phyloP scores from a whole-genome alignment of 306 rosid species.

The Comarum palustre region DNA sequence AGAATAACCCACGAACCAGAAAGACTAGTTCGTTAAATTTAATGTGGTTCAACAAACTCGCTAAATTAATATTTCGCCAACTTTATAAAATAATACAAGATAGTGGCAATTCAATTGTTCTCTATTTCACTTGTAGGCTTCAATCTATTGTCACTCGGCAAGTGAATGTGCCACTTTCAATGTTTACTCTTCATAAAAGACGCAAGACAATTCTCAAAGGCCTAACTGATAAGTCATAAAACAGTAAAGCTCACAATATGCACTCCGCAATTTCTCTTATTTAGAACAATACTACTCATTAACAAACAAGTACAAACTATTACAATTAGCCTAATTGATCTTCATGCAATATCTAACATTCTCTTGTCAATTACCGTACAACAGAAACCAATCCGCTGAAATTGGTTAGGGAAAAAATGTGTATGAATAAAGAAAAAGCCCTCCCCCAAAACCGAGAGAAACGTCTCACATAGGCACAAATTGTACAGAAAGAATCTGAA shows the following conservation, averaged over 20 bases:
- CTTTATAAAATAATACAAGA: too few species aligned
- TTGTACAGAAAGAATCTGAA: conserved; percentile 73
- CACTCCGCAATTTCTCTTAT: conserved; percentile 12
- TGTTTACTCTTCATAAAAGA: too few species aligned
- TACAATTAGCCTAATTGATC: conserved; percentile 40
- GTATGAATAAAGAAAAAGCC: conserved; percentile 20
- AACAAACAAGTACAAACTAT: conserved; percentile 19
- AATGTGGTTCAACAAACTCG: too few species aligned
- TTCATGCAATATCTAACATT: conserved; percentile 36
- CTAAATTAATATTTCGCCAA: too few species aligned
- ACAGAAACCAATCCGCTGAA: conserved; percentile 40
- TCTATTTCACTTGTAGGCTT: too few species aligned
- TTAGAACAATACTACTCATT: conserved; percentile 12
- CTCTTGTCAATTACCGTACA: conserved; percentile 30
- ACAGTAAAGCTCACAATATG: not conserved
- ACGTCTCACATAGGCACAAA: conserved; percentile 55
- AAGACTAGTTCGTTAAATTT: too few species aligned
- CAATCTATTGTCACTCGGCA: too few species aligned
- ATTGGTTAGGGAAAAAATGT: conserved; percentile 23
- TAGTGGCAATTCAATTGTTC: too few species aligned
- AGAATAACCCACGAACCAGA: too few species aligned
- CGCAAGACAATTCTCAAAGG: too few species aligned
- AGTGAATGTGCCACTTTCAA: too few species aligned
- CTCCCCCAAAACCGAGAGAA: conserved; percentile 43
- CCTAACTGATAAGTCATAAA: too few species aligned